phyloP scores from a whole-genome alignment of 2,329 filamentous ascomycete genomes.

The Hymenotorrendiella dingleyae region DNA sequence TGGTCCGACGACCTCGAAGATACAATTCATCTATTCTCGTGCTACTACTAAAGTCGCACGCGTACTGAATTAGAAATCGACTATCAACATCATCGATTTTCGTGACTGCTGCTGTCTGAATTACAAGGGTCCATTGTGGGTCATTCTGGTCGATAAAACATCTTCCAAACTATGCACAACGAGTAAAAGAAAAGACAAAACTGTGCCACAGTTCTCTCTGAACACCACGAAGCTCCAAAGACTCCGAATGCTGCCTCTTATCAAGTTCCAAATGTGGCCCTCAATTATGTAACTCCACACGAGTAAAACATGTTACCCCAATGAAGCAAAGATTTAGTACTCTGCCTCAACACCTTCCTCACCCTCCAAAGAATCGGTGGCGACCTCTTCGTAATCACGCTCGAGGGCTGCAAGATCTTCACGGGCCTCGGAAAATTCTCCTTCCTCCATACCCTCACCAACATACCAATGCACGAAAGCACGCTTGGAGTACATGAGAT shows the following conservation, averaged over 20 bases:
- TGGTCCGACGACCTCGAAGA: too few relatives aligned
- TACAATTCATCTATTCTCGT: too few relatives aligned
- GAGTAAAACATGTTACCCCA: conserved; percentile 22
- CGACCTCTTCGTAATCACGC: conserved; percentile 98
- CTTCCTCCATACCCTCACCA: conserved; percentile 99
- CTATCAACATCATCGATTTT: conserved; percentile 2
- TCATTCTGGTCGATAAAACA: conserved; percentile 26
- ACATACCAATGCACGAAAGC: conserved; percentile 99
- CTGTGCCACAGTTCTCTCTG: conserved; percentile 18
- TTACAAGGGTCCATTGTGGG: conserved; percentile 29
- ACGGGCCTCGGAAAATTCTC: conserved; percentile 98
- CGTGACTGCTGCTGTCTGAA: conserved; percentile 12
- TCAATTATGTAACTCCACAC: conserved; percentile 27
- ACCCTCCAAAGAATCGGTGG: conserved; percentile 83
- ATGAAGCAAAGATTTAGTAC: conserved; percentile 19
- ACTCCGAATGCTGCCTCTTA: conserved; percentile 24
- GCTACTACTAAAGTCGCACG: too few relatives aligned
- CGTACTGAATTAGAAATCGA: too few relatives aligned
- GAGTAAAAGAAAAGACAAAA: conserved; percentile 20
- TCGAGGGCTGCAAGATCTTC: conserved; percentile 97
- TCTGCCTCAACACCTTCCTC: conserved; percentile 78
- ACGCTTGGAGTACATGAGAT: conserved; percentile 99
- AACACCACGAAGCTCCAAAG: conserved; percentile 25
- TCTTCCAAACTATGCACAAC: conserved; percentile 20
- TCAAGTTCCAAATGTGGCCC: conserved; percentile 25